These are phyloP conservation scores for Rubia yunnanensis DNA, from an alignment of 257 asterid species.

Conservation along the genomic window DNA sequence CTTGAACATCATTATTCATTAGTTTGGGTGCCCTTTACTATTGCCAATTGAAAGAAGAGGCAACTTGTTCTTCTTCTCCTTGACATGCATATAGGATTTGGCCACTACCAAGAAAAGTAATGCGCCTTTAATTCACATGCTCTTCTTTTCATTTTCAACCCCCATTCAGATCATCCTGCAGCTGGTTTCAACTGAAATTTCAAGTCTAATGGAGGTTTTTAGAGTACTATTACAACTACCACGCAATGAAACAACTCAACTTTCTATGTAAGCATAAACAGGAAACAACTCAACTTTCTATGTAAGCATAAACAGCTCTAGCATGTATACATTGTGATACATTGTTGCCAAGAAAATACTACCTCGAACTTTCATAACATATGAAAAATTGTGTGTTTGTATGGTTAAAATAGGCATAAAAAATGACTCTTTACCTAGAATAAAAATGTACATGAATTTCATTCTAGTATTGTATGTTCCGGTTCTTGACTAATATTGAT, in stretches of 20 bases:
- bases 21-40: not conserved
- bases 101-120: constrained; percentile 3
- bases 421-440: too few relatives aligned
- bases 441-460: too few relatives aligned
- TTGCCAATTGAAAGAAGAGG: not conserved
- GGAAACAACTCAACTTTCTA: not conserved
- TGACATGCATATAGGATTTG: not conserved
- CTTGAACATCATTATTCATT: constrained; percentile 9
- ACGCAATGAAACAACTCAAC: not conserved
- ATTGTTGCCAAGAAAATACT: too few relatives aligned
- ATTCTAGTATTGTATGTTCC: not conserved
- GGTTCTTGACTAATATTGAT: not conserved
- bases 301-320: too few relatives aligned
- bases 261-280: not conserved
- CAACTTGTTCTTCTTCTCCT: not conserved
- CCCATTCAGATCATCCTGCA: not conserved
- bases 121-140: not conserved
- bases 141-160: constrained; percentile 12
- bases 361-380: not conserved
- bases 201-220: not conserved
- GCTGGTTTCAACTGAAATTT: not conserved
- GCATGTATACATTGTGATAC: too few relatives aligned
- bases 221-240: not conserved
- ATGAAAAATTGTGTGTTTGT: not conserved
- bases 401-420: not conserved